These are phyloP conservation scores for Ciborinia camelliae DNA, from an alignment of 2,329 filamentous ascomycete species.

Conservation along the genomic window DNA sequence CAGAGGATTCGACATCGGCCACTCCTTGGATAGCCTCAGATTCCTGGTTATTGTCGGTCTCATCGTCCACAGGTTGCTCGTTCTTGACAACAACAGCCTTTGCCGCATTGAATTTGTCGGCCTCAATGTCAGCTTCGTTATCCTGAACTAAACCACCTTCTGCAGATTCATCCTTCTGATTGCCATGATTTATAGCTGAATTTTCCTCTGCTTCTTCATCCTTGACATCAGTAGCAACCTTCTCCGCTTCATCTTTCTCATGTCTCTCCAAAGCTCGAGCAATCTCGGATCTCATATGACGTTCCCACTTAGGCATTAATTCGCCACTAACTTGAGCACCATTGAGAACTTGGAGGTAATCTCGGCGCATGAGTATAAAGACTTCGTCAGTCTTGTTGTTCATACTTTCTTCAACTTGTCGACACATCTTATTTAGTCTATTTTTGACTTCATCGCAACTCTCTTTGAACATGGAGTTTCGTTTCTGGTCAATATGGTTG, in stretches of 20 bases:
- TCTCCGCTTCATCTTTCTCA: constrained; percentile 5
- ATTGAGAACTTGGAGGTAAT: constrained; percentile 37
- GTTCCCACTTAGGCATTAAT: constrained; percentile 30
- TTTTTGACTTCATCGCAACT: constrained; percentile 43
- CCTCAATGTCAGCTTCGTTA: not conserved
- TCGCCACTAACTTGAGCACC: constrained; percentile 30
- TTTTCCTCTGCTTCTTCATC: not conserved
- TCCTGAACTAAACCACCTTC: not conserved
- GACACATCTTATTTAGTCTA: constrained; percentile 41
- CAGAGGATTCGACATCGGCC: not conserved
- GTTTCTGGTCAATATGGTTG: constrained; percentile 42
- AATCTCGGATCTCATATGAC: constrained; percentile 22
- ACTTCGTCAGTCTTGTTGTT: constrained; percentile 35
- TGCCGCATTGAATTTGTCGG: too few species aligned
- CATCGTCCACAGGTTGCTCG: not conserved
- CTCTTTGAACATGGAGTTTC: constrained; percentile 48
- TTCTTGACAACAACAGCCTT: not conserved
- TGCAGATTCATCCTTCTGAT: not conserved
- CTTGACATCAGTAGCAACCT: not conserved
- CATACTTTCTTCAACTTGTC: constrained; percentile 31
- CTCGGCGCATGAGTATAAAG: constrained; percentile 35
- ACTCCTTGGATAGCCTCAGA: not conserved
- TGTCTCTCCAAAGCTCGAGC: constrained; percentile 1
- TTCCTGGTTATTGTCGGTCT: not conserved
- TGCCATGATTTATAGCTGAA: not conserved